These are phyloP conservation scores for Ceratobasidium sp. DNA, from an alignment of 1,284 basidiomycete species.

Conservation along the genomic window DNA sequence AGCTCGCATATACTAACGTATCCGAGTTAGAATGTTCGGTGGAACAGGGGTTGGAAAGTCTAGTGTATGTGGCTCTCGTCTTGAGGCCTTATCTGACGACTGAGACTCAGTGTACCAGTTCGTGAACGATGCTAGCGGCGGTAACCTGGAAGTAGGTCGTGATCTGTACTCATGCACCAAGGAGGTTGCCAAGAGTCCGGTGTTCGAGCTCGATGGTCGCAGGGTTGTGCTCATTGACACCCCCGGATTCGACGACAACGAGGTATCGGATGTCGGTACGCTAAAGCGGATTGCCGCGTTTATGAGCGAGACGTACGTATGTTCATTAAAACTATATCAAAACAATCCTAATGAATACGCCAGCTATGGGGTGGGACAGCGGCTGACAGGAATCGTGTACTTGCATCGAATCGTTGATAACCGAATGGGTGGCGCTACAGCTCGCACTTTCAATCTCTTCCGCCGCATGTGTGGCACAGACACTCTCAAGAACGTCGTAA, in stretches of 20 bases:
- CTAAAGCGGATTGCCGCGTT: constrained; percentile 41
- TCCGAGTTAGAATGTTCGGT: constrained; percentile 24
- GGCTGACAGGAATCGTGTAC: constrained; percentile 42
- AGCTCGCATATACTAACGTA: neutral
- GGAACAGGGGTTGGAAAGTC: constrained; percentile 29
- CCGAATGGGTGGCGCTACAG: constrained; percentile 34
- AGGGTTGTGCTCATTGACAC: constrained; percentile 48
- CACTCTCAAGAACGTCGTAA: constrained; percentile 47
- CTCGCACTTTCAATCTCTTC: constrained; percentile 43
- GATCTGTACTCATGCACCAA: constrained; percentile 16
- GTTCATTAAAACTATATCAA: neutral
- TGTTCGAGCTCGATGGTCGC: constrained; percentile 44
- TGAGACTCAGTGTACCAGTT: constrained; percentile 44
- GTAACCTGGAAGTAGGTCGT: constrained; percentile 28
- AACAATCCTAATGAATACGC: neutral
- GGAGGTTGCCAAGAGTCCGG: constrained; percentile 24
- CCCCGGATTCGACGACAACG: constrained; percentile 42
- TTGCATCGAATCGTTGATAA: constrained; percentile 43
- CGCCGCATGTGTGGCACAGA: constrained; percentile 41
- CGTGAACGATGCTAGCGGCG: constrained; percentile 49
- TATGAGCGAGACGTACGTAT: constrained; percentile 32
- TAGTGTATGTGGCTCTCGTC: neutral
- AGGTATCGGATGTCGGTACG: constrained; percentile 34
- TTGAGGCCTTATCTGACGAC: neutral
- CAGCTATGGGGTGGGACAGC: constrained; percentile 13